Base-by-base conservation (phyloP, 2,329 filamentous ascomycete genomes). In the Paecilomyces sp. region DNA sequence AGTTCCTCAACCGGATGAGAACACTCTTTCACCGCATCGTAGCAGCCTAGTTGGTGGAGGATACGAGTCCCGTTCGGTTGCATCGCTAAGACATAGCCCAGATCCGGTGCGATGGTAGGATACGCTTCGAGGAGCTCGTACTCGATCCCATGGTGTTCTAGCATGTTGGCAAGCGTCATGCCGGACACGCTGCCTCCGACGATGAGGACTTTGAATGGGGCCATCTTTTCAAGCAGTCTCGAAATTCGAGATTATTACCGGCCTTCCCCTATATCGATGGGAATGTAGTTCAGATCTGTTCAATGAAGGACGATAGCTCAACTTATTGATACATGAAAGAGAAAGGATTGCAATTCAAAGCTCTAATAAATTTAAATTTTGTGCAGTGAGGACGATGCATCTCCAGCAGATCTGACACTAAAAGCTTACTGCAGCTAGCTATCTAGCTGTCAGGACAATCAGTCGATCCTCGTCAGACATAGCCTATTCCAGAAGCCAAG, bases 161-260 rank as follows among this genome's bases (percentile, higher is more conserved):
- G 41, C 54, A 58, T 60, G 41, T 61, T 62, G 6, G 57, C 57
- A 25, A 64, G 55, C 7, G 56, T 55, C 34, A 64, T 41, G 41
- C 62, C 62, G 2, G 56, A 12, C 24, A 61, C 34, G 41, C 59
- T 64, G 18, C 58, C 61, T 11, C 59, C 63, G 13, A 63, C 57
- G 22, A 63, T 61, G 30, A 63, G 58, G 13, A 63, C 63, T 36
- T 56, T 63, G 55, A 64, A 63, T 18, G 59, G 41, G 5, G 41
- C 41, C 41, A 47, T 47, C 18, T n/a, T 8, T n/a, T 18, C 13
- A 41, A 15, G 15, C 15, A 41, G 2, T 41, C 12, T 36, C 11
- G 13, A 47, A 11, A 8, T 47, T 22, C n/a, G 18, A 47, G n/a
- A 1, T 22, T 22, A 18, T 18, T n/a, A n/a, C 9, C 5, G 6